Evolutionary conservation across 257 asterid species (phyloP).

Genomic region (Craterostigma plantagineum): DNA sequence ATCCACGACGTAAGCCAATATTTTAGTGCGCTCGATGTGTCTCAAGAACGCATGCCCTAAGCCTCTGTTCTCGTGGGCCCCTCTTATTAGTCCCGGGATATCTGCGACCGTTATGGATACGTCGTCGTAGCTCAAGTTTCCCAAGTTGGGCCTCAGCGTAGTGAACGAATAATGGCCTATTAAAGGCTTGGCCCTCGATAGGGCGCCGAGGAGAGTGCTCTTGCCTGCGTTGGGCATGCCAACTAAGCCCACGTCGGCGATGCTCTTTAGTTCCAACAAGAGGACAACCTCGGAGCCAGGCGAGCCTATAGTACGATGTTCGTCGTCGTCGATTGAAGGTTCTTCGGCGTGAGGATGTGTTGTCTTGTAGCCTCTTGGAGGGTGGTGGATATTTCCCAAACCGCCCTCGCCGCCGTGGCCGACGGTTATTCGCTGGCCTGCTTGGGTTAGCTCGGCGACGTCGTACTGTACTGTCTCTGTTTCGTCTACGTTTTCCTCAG

Average conservation of each 20-base stretch:
- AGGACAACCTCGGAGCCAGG: conserved; percentile 63
- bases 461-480: conserved; percentile 27
- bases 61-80: conserved; percentile 84
- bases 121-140: conserved; percentile 52
- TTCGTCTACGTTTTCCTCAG: conserved; percentile 29
- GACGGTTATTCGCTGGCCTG: conserved; percentile 55
- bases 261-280: conserved; percentile 72
- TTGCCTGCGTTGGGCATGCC: conserved; percentile 97
- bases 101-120: conserved; percentile 76
- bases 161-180: conserved; percentile 94
- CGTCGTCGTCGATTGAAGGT: conserved; percentile 18
- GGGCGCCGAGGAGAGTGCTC: conserved; percentile 88
- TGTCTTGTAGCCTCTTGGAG: conserved; percentile 12
- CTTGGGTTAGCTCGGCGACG: conserved; percentile 70
- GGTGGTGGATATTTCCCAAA: conserved; percentile 46
- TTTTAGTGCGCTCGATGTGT: conserved; percentile 75
- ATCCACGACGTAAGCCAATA: conserved; percentile 77
- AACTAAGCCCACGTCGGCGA: conserved; percentile 88
- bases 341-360: conserved; percentile 12
- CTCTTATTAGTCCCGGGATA: conserved; percentile 75
- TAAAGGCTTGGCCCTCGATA: conserved; percentile 69
- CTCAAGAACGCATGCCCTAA: conserved; percentile 90
- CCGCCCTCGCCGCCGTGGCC: conserved; percentile 92
- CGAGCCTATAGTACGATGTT: conserved; percentile 21
- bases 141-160: conserved; percentile 78